A percentile compares a stretch with the other conserved stretches of the same genome.
Conservation (phyloP, 2,329 filamentous ascomycete species). For the Polytolypa hystricis region DNA sequence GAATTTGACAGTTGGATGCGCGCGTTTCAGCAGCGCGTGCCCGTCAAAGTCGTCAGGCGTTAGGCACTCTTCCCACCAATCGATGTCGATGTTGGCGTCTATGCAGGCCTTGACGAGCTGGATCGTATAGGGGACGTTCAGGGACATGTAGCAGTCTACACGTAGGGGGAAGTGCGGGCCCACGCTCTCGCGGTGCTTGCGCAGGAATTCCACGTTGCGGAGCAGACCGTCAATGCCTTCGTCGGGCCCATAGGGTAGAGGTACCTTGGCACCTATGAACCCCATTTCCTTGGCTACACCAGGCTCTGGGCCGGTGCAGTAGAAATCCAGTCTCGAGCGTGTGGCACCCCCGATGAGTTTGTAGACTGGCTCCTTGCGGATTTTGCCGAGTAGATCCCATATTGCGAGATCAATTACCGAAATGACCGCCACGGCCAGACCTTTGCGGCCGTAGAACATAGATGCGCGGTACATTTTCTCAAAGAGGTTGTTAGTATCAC, state of each 20-base stretch:
- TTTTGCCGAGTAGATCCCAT: constrained; percentile 86
- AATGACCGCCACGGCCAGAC: constrained; percentile 79
- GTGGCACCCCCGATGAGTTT: constrained; percentile 89
- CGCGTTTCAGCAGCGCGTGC: constrained; percentile 78
- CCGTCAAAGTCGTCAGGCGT: constrained; percentile 87
- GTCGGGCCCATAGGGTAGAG: constrained; percentile 78
- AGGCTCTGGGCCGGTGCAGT: constrained; percentile 86
- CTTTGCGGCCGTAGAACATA: constrained; percentile 95
- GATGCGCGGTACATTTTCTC: constrained; percentile 94
- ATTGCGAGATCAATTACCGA: constrained; percentile 87
- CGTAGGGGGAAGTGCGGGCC: constrained; percentile 86
- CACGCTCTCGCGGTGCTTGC: constrained; percentile 70
- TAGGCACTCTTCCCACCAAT: constrained; percentile 96
- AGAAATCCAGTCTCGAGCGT: constrained; percentile 72
- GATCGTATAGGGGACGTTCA: constrained; percentile 88
- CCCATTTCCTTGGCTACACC: constrained; percentile 71
- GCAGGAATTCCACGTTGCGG: constrained; percentile 84
- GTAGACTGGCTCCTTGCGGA: constrained; percentile 87
- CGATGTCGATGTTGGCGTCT: constrained; percentile 71
- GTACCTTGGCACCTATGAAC: constrained; percentile 84
- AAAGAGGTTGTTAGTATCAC: constrained; percentile 84
- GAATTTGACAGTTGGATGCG: constrained; percentile 83
- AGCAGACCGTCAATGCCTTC: constrained; percentile 70
- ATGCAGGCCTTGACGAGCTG: constrained; percentile 75
- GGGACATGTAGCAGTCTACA: constrained; percentile 95